Conservation (phyloP, 75 land plant species). For the Chamaecyparis obtusa region DNA sequence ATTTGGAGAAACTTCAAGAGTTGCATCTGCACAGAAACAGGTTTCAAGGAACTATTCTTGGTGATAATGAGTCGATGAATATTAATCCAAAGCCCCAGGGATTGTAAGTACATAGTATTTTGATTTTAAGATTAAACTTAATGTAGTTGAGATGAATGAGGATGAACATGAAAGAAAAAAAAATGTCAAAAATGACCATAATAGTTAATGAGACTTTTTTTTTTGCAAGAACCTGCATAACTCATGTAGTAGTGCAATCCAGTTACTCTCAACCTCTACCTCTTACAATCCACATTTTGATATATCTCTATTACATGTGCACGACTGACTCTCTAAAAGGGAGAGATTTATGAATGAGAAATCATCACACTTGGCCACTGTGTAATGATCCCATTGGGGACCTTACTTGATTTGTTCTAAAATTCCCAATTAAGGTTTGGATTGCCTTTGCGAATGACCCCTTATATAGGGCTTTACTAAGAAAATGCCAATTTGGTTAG, state of each 20-base stretch:
- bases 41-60: constrained; percentile 48
- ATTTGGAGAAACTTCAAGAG: constrained; percentile 42
- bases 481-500: no score
- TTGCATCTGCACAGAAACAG: constrained; percentile 48
- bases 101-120: constrained; percentile 30
- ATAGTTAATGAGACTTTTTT: background rate
- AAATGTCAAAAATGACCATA: background rate
- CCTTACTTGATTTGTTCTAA: no score
- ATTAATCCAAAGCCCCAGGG: constrained; percentile 17
- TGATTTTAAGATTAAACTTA: background rate
- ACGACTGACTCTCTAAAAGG: background rate
- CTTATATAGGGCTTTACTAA: no score
- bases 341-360: background rate
- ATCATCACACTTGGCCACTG: background rate
- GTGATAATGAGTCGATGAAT: constrained; percentile 9
- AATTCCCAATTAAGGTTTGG: no score
- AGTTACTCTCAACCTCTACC: background rate
- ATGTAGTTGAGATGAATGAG: background rate
- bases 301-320: background rate
- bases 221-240: background rate
- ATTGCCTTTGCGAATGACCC: no score
- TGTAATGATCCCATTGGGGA: no score
- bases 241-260: background rate
- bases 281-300: background rate
- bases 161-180: background rate